Evolutionary conservation across 768 basidiomycete genomes (phyloP).

Genomic region (Serendipita sp.): DNA sequence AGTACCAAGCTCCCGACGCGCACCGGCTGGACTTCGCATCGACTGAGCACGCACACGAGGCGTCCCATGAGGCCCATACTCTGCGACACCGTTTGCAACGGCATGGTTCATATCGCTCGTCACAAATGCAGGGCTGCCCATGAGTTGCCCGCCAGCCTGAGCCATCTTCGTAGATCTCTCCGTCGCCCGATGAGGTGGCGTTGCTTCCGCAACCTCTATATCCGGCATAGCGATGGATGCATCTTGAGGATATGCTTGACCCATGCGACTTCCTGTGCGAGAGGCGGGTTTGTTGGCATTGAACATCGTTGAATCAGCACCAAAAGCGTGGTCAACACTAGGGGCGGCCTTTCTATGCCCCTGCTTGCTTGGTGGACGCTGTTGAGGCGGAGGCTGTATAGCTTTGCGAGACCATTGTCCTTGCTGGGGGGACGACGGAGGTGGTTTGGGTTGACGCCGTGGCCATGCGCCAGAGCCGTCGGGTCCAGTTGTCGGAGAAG

Average conservation of each 20-base stretch:
- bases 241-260: background rate
- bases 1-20: background rate
- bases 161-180: constrained; percentile 5
- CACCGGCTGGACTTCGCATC: background rate
- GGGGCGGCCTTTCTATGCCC: background rate
- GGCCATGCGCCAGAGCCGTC: background rate
- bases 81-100: background rate
- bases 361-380: background rate
- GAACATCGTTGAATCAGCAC: background rate
- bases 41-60: background rate
- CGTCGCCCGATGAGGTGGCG: background rate
- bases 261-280: background rate
- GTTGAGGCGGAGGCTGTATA: background rate
- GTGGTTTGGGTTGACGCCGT: background rate
- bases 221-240: background rate
- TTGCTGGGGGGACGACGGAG: background rate
- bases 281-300: background rate
- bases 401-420: background rate
- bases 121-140: constrained; percentile 6
- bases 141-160: background rate
- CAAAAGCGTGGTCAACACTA: background rate
- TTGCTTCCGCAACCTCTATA: background rate
- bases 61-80: background rate
- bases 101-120: background rate
- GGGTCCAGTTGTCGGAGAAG: background rate